These are phyloP conservation scores for Paecilomyces fulvus DNA, from an alignment of 2,329 filamentous ascomycete genomes.

Conservation along the genomic window DNA sequence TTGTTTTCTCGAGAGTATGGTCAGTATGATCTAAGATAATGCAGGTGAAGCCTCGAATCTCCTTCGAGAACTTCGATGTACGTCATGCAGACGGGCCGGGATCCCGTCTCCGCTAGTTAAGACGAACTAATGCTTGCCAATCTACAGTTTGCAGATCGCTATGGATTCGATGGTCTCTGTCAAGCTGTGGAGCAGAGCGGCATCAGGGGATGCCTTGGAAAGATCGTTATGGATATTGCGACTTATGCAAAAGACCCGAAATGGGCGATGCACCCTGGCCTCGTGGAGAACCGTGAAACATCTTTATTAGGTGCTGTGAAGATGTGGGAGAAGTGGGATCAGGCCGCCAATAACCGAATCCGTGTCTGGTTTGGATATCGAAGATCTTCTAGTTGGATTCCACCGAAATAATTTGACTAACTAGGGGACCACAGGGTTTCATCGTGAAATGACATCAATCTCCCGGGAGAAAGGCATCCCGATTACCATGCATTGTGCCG, in stretches of 20 bases:
- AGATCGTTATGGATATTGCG: slow-evolving; percentile 38
- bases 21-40: slow-evolving; percentile 14
- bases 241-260: slow-evolving; percentile 35
- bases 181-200: slow-evolving; percentile 37
- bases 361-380: slow-evolving; percentile 39
- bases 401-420: background rate
- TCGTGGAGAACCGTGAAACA: slow-evolving; percentile 33
- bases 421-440: slow-evolving; percentile 15
- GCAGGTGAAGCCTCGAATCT: background rate
- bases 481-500: slow-evolving; percentile 42
- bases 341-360: slow-evolving; percentile 32
- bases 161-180: slow-evolving; percentile 39
- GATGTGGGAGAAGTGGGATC: slow-evolving; percentile 28
- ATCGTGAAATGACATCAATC: slow-evolving; percentile 34
- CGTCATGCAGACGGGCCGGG: too few relatives aligned
- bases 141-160: slow-evolving; percentile 37
- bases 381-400: background rate
- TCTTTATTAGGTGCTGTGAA: slow-evolving; percentile 33
- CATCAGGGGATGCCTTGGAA: slow-evolving; percentile 37
- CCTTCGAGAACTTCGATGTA: too few relatives aligned
- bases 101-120: background rate
- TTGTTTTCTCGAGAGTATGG: slow-evolving; percentile 46
- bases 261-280: slow-evolving; percentile 37
- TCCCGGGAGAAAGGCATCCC: slow-evolving; percentile 34
- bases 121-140: background rate